These are phyloP conservation scores for Diospyros kaki DNA, from an alignment of 148 eudicot genomes.

Conservation along the genomic window DNA sequence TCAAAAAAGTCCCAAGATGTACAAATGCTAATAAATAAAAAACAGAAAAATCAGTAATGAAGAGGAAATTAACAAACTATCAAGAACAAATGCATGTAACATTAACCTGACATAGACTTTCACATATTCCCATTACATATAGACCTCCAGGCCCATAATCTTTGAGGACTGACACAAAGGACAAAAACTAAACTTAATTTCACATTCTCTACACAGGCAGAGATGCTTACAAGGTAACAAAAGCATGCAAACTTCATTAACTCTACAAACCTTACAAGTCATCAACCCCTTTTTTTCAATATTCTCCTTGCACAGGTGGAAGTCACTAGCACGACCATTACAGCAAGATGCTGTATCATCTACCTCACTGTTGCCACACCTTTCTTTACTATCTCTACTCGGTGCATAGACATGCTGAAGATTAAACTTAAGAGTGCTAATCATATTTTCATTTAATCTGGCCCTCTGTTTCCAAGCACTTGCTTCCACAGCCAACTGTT, in stretches of 20 bases:
- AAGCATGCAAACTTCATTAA: conserved; percentile 53
- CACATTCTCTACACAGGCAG: conserved; percentile 60
- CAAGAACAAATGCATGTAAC: neutral
- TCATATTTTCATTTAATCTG: conserved; percentile 42
- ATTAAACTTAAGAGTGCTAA: conserved; percentile 44
- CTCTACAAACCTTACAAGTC: conserved; percentile 56
- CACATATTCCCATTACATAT: conserved; percentile 31
- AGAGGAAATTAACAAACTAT: neutral
- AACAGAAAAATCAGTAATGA: neutral
- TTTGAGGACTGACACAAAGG: conserved; percentile 54
- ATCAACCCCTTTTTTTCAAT: conserved; percentile 32
- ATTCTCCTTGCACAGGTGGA: conserved; percentile 42
- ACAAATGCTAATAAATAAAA: neutral
- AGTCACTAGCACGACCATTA: conserved; percentile 47
- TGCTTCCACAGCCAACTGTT: conserved; percentile 46
- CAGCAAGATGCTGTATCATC: conserved; percentile 67
- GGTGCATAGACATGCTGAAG: conserved; percentile 60
- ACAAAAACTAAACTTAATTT: conserved; percentile 48
- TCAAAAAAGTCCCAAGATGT: neutral
- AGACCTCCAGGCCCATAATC: conserved; percentile 51
- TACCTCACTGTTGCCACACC: conserved; percentile 63
- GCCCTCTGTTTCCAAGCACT: conserved; percentile 57
- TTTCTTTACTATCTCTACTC: conserved; percentile 60
- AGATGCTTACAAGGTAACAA: conserved; percentile 73
- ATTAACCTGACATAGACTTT: conserved; percentile 3